Base-by-base conservation (phyloP, 2,329 filamentous ascomycete genomes). In the Colletotrichum ledebouriae region DNA sequence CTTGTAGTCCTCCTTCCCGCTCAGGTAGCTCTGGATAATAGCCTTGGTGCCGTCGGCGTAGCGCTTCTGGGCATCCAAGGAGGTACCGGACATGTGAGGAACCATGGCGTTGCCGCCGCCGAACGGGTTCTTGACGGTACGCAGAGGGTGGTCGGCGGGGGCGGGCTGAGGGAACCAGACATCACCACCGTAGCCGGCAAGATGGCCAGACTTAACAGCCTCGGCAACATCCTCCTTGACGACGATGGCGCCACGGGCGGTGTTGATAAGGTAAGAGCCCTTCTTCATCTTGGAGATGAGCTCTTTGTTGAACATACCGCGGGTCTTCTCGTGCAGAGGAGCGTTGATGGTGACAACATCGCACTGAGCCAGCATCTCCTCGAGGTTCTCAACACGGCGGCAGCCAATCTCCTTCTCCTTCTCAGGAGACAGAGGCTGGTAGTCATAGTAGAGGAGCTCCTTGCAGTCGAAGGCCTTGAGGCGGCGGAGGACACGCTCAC, bases 311-410 rank as follows among this genome's bases (percentile, higher is more conserved):
- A 98, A 98, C 72, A 99, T 83, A 74, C 95, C 95, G 71, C 90
- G 89, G 41, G 96, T 99, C 89, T 97, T 97, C 89, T 98, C 95
- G 87, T 99, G 96, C 72, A 99, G 89, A 61, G 96, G 96, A 88
- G 94, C 98, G 91, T 99, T 99, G 86, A 99, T 98, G 79, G 96
- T 99, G 82, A 99, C 95, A 71, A 98, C 89, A 75, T 98, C 96
- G 81, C 95, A 98, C 87, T 97, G 94, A 46, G 89, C 87, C 71
- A 99, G 84, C 90, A 99, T 91, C 82, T 98, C 95, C 87, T 98
- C 94, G 77, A 99, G 90, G 77, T 80, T 88, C 56, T 95, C 92
- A 69, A 98, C 94, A 71, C 96, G 90, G 77, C 94, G 89, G 89
- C 91, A 94, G 81, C 95, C 95, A 83, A 98, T 98, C 87, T 98